Conservation (phyloP, 2,329 filamentous ascomycete genomes). For the Paradendryphiella salina region DNA sequence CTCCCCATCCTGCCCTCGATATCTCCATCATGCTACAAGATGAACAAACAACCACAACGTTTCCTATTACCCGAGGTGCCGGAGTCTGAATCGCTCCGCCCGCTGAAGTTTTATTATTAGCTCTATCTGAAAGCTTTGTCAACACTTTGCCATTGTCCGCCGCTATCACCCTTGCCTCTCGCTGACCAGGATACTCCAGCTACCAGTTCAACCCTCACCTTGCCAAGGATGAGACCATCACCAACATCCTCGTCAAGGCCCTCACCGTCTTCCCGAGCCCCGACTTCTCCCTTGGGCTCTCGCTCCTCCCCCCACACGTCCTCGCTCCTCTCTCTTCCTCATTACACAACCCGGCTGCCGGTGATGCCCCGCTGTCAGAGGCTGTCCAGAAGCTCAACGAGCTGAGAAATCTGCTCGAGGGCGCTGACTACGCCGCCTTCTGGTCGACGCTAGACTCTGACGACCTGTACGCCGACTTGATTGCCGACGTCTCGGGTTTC, state of each 20-base stretch:
- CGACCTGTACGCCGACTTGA: constrained; percentile 92
- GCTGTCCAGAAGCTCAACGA: constrained; percentile 84
- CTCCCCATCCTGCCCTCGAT: constrained; percentile 10
- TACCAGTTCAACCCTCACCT: constrained; percentile 99
- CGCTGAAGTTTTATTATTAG: constrained; percentile 73
- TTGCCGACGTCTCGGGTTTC: constrained; percentile 91
- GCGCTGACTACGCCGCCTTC: constrained; percentile 87
- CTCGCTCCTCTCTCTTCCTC: constrained; percentile 62
- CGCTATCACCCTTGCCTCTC: constrained; percentile 2
- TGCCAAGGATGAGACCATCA: constrained; percentile 93
- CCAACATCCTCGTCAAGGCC: constrained; percentile 98
- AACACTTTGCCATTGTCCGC: constrained; percentile 1
- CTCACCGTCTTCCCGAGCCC: constrained; percentile 96
- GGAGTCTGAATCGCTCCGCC: constrained; percentile 61
- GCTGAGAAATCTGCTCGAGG: constrained; percentile 85
- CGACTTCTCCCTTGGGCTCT: constrained; percentile 91
- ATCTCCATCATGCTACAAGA: constrained; percentile 61
- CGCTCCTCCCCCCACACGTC: constrained; percentile 86
- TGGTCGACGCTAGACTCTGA: constrained; percentile 92
- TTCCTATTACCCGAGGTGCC: constrained; percentile 94
- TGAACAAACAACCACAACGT: constrained; percentile 78
- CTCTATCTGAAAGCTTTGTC: constrained; percentile 67
- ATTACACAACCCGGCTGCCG: constrained; percentile 56
- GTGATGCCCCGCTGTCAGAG: constrained; percentile 75
- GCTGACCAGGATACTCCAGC: constrained; percentile 54